Evolutionary conservation across 805 yeast genomes (phyloP), one percentile per base, ranked within the genome.

Genomic region (Saccharomyces cerevisiae): DNA sequence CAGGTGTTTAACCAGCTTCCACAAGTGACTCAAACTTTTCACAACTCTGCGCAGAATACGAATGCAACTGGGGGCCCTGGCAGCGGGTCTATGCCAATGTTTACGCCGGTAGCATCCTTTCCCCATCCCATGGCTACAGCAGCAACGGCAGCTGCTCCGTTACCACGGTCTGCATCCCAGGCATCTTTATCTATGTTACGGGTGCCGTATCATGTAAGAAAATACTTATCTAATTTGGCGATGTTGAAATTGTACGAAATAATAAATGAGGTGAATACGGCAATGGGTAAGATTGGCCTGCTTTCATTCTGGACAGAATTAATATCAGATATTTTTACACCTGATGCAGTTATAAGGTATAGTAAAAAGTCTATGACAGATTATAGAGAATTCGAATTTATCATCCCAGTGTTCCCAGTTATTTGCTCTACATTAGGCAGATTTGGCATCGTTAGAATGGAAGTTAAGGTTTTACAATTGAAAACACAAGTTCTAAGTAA

Each of bases 371-470:
- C 73, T 48, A 75, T 73, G 11, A 69, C 70, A 28, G 84, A 78
- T 46, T 70, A 74, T 9, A 70, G 81, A 54, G 84, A 78, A 59
- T 87, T 82, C 66, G 91, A 83, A 55, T 77, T 89, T 24, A 79
- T 83, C 10, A 77, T 79, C 6, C 75, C 81, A 3, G 78, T 88
- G 10, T 77, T 88, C n/a, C 86, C 94, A 1, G 47, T 52, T 21
- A 50, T 36, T 36, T 36, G 43, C 43, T 36, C 43, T 17, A 36
- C 77, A 82, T 1, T 76, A 76, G 53, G 76, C 31, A 73, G 76
- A 47, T 71, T 79, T 2, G 82, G 83, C 4, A 79, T 82, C 5
- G 70, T 73, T 2, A 70, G 78, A 46, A 73, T 82, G 36, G 87
- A 82, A 59, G 65, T 82, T 4, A 71, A 74, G 6, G 79, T 82